Conservation (phyloP, 2,329 filamentous ascomycete genomes). For the Colletotrichum lindemuthianum region DNA sequence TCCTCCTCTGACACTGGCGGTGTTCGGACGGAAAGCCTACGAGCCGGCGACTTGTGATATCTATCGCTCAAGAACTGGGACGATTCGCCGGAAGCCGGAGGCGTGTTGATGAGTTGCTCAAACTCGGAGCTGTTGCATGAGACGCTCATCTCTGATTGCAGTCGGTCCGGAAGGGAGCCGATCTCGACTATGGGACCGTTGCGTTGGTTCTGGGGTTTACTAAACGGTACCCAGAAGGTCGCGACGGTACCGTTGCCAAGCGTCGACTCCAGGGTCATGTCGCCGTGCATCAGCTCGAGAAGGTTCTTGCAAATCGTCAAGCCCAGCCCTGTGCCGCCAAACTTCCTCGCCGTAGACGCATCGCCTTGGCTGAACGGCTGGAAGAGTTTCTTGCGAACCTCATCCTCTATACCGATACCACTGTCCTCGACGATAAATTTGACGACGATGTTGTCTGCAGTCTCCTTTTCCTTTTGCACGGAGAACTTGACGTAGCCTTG, state of each 20-base stretch:
- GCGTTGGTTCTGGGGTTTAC: constrained; percentile 67
- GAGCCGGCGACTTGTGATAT: constrained; percentile 37
- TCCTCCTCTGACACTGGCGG: constrained; percentile 56
- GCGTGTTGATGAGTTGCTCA: constrained; percentile 57
- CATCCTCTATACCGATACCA: constrained; percentile 83
- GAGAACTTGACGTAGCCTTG: constrained; percentile 75
- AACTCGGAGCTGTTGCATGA: constrained; percentile 76
- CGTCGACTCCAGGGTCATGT: constrained; percentile 76
- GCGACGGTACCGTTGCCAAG: constrained; percentile 77
- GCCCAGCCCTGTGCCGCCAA: constrained; percentile 81
- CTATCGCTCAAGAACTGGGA: constrained; percentile 39
- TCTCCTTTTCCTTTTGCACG: constrained; percentile 71
- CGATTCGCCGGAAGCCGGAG: constrained; percentile 42
- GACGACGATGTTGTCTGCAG: constrained; percentile 71
- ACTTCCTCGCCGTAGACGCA: constrained; percentile 80
- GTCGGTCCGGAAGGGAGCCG: constrained; percentile 72
- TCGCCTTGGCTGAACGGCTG: constrained; percentile 86
- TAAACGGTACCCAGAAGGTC: constrained; percentile 81
- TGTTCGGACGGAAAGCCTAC: constrained; percentile 48
- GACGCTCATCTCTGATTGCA: constrained; percentile 71
- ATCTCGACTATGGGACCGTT: constrained; percentile 64
- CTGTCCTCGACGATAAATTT: constrained; percentile 81
- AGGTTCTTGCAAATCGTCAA: constrained; percentile 85
- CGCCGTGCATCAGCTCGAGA: constrained; percentile 80
- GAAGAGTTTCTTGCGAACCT: constrained; percentile 78